phyloP scores from a whole-genome alignment of 768 basidiomycete genomes.

The Mrakia hoshinonis region DNA sequence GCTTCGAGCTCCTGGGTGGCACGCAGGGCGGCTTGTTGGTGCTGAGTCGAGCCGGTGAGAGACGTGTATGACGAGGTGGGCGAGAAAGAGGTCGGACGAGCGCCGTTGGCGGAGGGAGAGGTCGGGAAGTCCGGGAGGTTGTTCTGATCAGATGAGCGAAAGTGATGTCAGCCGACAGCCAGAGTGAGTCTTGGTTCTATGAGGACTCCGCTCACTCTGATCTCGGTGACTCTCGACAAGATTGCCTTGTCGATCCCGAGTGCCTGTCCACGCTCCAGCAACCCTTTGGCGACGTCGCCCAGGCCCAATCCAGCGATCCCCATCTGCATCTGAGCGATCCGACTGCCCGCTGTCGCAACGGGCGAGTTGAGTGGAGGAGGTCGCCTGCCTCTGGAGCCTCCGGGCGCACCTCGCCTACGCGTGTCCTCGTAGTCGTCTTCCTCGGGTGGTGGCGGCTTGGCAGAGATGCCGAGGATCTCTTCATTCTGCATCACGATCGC shows the following conservation, averaged over 20 bases:
- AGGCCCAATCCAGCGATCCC: conserved; percentile 31
- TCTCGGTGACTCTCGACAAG: conserved; percentile 38
- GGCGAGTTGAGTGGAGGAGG: conserved; percentile 73
- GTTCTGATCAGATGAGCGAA: conserved; percentile 46
- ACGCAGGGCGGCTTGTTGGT: background rate
- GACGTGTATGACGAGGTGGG: background rate
- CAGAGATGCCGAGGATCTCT: conserved; percentile 62
- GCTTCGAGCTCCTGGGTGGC: conserved; percentile 3
- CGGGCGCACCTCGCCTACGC: conserved; percentile 65
- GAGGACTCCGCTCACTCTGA: conserved; percentile 33
- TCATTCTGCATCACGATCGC: conserved; percentile 73
- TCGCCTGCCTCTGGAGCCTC: conserved; percentile 60
- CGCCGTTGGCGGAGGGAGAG: background rate
- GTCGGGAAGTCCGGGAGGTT: conserved; percentile 78
- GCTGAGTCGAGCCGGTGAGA: background rate
- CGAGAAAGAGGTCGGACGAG: background rate
- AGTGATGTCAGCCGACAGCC: too few species aligned
- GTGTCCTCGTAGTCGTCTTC: conserved; percentile 41
- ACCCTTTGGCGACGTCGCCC: conserved; percentile 37
- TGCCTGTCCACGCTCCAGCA: conserved; percentile 43
- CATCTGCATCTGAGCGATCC: conserved; percentile 17
- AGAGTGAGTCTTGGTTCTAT: background rate
- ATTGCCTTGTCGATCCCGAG: conserved; percentile 49
- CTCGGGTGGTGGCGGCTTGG: conserved; percentile 54
- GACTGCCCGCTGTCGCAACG: conserved; percentile 65